Conservation (phyloP, 345 rosid species). For the Reutealis trisperma region DNA sequence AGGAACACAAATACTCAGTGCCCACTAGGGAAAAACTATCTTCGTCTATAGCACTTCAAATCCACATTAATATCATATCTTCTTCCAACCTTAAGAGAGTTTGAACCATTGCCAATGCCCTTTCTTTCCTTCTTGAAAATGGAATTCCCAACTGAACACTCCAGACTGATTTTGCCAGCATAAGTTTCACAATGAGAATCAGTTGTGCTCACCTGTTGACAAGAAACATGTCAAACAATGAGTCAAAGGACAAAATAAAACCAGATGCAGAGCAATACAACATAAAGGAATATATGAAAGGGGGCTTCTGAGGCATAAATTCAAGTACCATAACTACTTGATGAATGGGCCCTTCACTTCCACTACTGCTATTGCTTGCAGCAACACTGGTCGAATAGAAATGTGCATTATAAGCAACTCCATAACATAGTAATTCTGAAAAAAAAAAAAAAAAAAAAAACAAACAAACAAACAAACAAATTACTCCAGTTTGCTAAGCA, state of each 20-base stretch:
- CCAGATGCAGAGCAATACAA: background rate
- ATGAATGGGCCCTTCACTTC: slow-evolving; percentile 1
- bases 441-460: too few species aligned
- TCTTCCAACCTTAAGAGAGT: background rate
- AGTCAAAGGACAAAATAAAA: background rate
- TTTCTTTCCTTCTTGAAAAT: background rate
- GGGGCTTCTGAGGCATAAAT: background rate
- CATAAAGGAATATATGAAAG: background rate
- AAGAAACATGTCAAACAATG: slow-evolving; percentile 1
- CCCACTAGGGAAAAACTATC: slow-evolving; percentile 7
- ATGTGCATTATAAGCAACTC: background rate
- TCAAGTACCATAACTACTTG: slow-evolving; percentile 1
- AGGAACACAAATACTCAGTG: background rate
- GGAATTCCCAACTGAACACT: slow-evolving; percentile 12
- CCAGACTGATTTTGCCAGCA: background rate
- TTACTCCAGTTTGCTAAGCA: background rate
- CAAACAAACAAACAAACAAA: too few species aligned
- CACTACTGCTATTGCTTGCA: background rate
- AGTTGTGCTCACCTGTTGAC: slow-evolving; percentile 5
- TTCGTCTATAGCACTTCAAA: slow-evolving; percentile 22
- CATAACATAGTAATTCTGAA: background rate
- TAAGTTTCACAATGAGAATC: background rate
- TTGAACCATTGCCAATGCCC: background rate
- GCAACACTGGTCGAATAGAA: slow-evolving; percentile 6
- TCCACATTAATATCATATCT: background rate